These are phyloP conservation scores for Boletus vinaceobasis DNA, from an alignment of 768 basidiomycete genomes.

Conservation along the genomic window DNA sequence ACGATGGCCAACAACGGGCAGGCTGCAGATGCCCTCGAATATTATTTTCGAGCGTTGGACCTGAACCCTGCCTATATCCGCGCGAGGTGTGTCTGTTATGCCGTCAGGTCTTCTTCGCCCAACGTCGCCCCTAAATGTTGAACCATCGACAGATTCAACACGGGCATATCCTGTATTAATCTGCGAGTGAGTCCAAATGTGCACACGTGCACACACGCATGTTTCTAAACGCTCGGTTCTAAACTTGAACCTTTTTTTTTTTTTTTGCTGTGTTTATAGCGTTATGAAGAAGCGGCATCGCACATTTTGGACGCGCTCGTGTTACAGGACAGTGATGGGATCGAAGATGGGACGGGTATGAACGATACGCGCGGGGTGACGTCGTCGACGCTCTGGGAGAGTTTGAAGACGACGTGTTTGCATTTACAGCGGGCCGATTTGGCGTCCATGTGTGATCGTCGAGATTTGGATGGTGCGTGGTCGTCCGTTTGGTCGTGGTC, in stretches of 20 bases:
- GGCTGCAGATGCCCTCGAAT: slow-evolving; percentile 77
- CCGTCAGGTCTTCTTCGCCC: background rate
- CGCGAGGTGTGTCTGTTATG: slow-evolving; percentile 53
- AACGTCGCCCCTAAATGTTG: background rate
- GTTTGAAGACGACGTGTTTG: slow-evolving; percentile 76
- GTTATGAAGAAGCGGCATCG: slow-evolving; percentile 82
- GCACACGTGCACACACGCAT: background rate
- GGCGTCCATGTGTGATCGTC: slow-evolving; percentile 65
- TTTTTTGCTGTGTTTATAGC: slow-evolving; percentile 38
- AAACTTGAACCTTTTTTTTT: background rate
- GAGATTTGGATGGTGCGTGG: slow-evolving; percentile 62
- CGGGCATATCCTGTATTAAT: slow-evolving; percentile 91
- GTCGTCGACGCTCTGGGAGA: slow-evolving; percentile 82
- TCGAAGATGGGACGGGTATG: slow-evolving; percentile 40
- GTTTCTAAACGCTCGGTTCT: slow-evolving; percentile 2
- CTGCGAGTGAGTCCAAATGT: slow-evolving; percentile 58
- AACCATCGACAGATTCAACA: slow-evolving; percentile 66
- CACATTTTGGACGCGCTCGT: slow-evolving; percentile 87
- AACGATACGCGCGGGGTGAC: slow-evolving; percentile 67
- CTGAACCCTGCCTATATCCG: slow-evolving; percentile 89
- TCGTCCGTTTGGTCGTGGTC: background rate
- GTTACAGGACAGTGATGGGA: slow-evolving; percentile 82
- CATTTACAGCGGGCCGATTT: slow-evolving; percentile 79
- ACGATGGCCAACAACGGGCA: slow-evolving; percentile 88
- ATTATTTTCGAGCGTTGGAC: slow-evolving; percentile 82